phyloP scores from a whole-genome alignment of 2,329 filamentous ascomycete species.

The Beauveria sp. region DNA sequence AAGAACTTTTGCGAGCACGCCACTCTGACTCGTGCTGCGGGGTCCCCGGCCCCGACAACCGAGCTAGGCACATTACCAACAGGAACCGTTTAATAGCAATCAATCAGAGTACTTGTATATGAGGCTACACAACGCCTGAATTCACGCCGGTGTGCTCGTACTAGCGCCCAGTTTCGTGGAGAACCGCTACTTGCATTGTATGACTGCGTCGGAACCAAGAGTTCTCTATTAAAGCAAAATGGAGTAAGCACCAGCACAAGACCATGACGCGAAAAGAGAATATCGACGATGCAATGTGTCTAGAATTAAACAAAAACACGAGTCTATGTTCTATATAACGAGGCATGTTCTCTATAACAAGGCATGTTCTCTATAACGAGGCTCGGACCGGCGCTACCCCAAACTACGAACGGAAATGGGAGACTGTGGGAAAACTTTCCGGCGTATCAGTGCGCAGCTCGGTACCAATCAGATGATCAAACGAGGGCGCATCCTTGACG shows the following conservation, averaged over 20 bases:
- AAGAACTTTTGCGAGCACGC: constrained; percentile 7
- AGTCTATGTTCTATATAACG: neutral
- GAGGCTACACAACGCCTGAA: too few relatives aligned
- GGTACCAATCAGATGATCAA: constrained; percentile 18
- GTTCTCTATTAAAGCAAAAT: neutral
- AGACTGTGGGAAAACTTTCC: constrained; percentile 1
- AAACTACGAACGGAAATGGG: constrained; percentile 8
- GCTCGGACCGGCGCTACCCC: too few relatives aligned
- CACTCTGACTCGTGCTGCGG: neutral
- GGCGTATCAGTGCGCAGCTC: constrained; percentile 4
- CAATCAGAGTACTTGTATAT: too few relatives aligned
- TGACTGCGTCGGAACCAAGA: too few relatives aligned
- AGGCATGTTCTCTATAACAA: neutral
- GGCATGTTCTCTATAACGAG: neutral
- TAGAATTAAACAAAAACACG: too few relatives aligned
- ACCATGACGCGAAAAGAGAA: neutral
- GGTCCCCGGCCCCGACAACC: neutral
- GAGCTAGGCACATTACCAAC: neutral
- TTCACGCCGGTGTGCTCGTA: neutral
- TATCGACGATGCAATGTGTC: neutral
- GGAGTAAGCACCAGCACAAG: neutral
- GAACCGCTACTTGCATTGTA: neutral
- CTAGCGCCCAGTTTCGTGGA: neutral
- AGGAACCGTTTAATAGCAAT: too few relatives aligned
- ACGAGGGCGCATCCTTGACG: constrained; percentile 30